A percentile compares a stretch with the other conserved stretches of the same genome.
Evolutionary conservation across 2,329 filamentous ascomycete species (phyloP).

Genomic region (Pseudogymnoascus sp.): DNA sequence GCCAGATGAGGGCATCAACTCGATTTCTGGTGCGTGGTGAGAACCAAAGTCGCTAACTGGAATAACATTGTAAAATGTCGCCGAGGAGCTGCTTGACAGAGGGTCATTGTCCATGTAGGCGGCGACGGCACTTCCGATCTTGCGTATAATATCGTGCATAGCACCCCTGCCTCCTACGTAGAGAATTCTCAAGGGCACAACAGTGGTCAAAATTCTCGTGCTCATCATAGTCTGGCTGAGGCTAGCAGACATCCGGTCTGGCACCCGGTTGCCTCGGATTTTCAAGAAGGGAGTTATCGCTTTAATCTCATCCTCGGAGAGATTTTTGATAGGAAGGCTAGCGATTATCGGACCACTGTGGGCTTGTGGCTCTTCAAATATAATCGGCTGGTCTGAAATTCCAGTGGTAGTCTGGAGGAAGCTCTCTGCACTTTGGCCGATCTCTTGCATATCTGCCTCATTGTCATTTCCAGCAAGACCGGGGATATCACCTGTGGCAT

Average conservation of each 20-base stretch:
- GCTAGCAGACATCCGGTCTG: constrained; percentile 32
- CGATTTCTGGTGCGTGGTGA: constrained; percentile 38
- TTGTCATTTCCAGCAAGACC: constrained; percentile 21
- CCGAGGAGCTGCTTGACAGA: constrained; percentile 16
- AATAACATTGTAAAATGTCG: constrained; percentile 43
- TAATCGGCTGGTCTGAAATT: constrained; percentile 32
- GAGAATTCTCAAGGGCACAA: constrained; percentile 40
- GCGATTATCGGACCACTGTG: constrained; percentile 20
- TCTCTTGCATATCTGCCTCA: constrained; percentile 24
- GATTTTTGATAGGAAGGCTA: constrained; percentile 31
- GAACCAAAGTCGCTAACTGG: constrained; percentile 42
- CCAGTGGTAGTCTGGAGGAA: constrained; percentile 24
- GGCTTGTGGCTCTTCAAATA: constrained; percentile 36
- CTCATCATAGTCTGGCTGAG: constrained; percentile 41
- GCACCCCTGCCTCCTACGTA: constrained; percentile 38
- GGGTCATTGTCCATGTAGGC: constrained; percentile 30
- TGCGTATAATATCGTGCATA: constrained; percentile 36
- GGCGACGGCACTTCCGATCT: constrained; percentile 41
- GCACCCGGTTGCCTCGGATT: neutral
- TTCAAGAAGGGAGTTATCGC: neutral
- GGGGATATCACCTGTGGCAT: constrained; percentile 15
- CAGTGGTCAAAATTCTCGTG: constrained; percentile 35
- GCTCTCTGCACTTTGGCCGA: constrained; percentile 24
- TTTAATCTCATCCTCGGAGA: constrained; percentile 34
- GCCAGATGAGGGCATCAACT: constrained; percentile 43